A percentile compares a stretch with the other conserved stretches of the same genome.
Evolutionary conservation across 2,329 filamentous ascomycete species (phyloP).

Genomic region (Xylariaceae sp.): DNA sequence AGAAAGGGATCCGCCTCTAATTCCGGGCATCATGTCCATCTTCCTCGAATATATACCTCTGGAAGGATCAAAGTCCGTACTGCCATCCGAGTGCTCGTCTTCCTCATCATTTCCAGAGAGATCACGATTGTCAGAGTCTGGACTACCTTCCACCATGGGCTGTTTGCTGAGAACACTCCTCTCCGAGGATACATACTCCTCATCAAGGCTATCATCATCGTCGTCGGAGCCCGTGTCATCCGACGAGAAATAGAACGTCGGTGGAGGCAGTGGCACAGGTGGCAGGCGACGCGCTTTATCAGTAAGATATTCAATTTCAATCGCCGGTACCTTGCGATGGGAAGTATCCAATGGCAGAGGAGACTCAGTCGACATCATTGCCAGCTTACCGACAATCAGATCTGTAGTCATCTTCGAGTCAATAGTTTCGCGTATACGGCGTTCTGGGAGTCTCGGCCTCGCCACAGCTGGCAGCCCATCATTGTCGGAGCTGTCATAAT

Average conservation of each 20-base stretch:
- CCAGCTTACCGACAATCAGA: slow-evolving; percentile 49
- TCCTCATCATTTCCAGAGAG: slow-evolving; percentile 86
- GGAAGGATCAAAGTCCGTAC: slow-evolving; percentile 75
- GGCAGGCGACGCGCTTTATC: slow-evolving; percentile 50
- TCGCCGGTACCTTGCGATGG: background rate
- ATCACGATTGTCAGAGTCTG: slow-evolving; percentile 74
- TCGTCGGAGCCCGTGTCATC: slow-evolving; percentile 46
- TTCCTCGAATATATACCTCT: slow-evolving; percentile 73
- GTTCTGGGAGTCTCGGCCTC: background rate
- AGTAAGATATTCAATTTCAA: slow-evolving; percentile 55
- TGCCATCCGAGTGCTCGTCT: slow-evolving; percentile 76
- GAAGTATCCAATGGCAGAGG: slow-evolving; percentile 32
- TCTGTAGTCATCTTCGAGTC: slow-evolving; percentile 45
- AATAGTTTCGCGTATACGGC: slow-evolving; percentile 10
- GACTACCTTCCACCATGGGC: slow-evolving; percentile 60
- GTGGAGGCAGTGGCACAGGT: slow-evolving; percentile 58
- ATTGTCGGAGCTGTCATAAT: slow-evolving; percentile 16
- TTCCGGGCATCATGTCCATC: slow-evolving; percentile 62
- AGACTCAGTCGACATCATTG: slow-evolving; percentile 49
- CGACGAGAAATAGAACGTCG: slow-evolving; percentile 57
- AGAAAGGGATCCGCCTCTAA: slow-evolving; percentile 71
- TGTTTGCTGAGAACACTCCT: slow-evolving; percentile 30
- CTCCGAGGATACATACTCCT: slow-evolving; percentile 25
- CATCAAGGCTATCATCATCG: slow-evolving; percentile 25
- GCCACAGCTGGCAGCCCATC: background rate